phyloP scores from a whole-genome alignment of 1,139 yeast genomes.

The Pichia sp. region DNA sequence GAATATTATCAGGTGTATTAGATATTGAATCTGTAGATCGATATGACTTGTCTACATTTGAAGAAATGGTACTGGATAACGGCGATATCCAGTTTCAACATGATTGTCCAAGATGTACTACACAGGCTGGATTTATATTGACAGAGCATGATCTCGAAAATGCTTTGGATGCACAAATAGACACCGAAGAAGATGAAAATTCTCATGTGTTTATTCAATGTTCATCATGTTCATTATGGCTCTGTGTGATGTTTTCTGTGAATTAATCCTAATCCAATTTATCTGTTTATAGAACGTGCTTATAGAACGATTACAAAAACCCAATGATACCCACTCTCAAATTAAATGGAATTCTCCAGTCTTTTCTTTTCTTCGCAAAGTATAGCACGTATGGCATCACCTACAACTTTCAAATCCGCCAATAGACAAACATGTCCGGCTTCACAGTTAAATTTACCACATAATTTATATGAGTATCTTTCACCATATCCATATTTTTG shows the following conservation, averaged over 20 bases:
- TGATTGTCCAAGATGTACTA: conserved; percentile 70
- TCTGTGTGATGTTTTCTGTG: conserved; percentile 49
- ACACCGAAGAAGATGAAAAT: conserved; percentile 30
- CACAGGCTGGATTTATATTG: conserved; percentile 44
- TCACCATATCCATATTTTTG: conserved; percentile 13
- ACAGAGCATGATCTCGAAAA: conserved; percentile 52
- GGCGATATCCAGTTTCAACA: conserved; percentile 35
- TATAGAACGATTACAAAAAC: too few species aligned
- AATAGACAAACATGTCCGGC: conserved; percentile 75
- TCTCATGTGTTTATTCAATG: conserved; percentile 72
- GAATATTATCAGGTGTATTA: conserved; percentile 38
- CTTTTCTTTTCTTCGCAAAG: conserved; percentile 38
- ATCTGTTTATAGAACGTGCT: background rate
- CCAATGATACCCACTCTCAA: background rate
- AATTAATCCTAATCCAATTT: too few species aligned
- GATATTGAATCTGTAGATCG: conserved; percentile 10
- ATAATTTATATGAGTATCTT: conserved; percentile 45
- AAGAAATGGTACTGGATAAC: conserved; percentile 23
- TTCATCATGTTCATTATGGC: conserved; percentile 74
- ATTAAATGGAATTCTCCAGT: background rate
- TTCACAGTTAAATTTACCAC: conserved; percentile 55
- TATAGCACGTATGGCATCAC: conserved; percentile 58
- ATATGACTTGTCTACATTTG: conserved; percentile 30
- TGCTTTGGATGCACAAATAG: conserved; percentile 27
- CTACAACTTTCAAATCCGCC: conserved; percentile 67